Base-by-base conservation (phyloP, 106 monocot species). In the Dendrobium officinale region DNA sequence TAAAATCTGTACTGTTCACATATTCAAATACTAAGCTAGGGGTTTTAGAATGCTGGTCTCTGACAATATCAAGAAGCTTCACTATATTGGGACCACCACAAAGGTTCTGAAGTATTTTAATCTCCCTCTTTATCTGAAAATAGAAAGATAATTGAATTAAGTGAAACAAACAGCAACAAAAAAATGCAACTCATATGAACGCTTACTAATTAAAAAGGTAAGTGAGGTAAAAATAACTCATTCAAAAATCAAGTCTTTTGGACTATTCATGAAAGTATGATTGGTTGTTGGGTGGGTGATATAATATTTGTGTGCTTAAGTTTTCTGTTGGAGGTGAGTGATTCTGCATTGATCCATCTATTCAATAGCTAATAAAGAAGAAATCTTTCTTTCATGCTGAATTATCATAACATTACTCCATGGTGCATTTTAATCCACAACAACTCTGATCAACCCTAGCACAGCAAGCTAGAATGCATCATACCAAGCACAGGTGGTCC, bases 21-120 rank as follows among this genome's bases (percentile, higher is more conserved):
- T 86, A 91, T 88, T 94, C 93, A 83, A 93, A 93, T 76, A 93
- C 81, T 72, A 93, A 91, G 79, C 93, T 93, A 72, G 93, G 93
- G 78, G 93, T 93, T 85, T 93, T 93, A 22, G 93, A 93, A 78
- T 93, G 91, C 80, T 91, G 93, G 75, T 93, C 93, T 86, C 93
- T 87, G 56, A 93, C 93, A 82, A 93, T 91, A 82, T 91, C 91
- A 37, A 87, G 82, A 26, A 93, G 89, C 85, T 93, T 93, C 72
- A 93, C 89, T 43, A 93, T 86, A 86, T 93, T 93, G 29, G 94
- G 91, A 56, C 94, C 94, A 6, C 94, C 94, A 88, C 94, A 91
- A 64, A 94, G 89, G 83, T 94, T 94, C 88, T 94, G 94, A 80
- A 94, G 91, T 75, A 94, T 94, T 82, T 94, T 94, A 26, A 94